Conservation (phyloP, 305 asterid species). For the Fraxinus ornus region DNA sequence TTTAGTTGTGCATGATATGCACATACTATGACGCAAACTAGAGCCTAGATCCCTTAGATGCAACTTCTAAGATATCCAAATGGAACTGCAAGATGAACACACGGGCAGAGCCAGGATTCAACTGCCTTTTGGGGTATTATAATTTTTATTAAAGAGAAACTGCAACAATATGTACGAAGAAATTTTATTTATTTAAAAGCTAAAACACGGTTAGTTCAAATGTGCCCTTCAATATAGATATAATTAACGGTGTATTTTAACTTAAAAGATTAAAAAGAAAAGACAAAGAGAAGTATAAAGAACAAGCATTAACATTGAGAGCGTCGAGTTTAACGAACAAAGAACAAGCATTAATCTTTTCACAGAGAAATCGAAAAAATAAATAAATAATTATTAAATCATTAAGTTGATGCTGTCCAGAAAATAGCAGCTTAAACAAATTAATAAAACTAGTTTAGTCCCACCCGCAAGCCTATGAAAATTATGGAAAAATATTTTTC, state of each 20-base stretch:
- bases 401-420: not conserved
- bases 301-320: not conserved
- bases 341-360: not conserved
- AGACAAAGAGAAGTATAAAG: not conserved
- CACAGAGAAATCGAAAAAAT: not conserved
- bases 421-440: not conserved
- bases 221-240: not conserved
- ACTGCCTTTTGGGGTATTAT: not conserved
- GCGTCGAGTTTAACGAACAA: not conserved
- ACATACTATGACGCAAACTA: not conserved
- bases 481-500: not conserved
- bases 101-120: not conserved
- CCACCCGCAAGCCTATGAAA: not conserved
- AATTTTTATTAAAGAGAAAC: not conserved
- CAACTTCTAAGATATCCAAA: not conserved
- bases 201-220: not conserved
- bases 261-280: not conserved
- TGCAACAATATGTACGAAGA: not conserved
- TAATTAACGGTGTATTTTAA: not conserved
- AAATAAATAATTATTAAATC: not conserved
- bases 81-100: not conserved
- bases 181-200: not conserved
- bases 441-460: not conserved
- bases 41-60: not conserved
- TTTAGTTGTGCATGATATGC: not conserved